A percentile compares a stretch with the other conserved stretches of the same genome.
These are phyloP conservation scores for Cryomyces minteri DNA, from an alignment of 495 filamentous ascomycete genomes.

Conservation along the genomic window DNA sequence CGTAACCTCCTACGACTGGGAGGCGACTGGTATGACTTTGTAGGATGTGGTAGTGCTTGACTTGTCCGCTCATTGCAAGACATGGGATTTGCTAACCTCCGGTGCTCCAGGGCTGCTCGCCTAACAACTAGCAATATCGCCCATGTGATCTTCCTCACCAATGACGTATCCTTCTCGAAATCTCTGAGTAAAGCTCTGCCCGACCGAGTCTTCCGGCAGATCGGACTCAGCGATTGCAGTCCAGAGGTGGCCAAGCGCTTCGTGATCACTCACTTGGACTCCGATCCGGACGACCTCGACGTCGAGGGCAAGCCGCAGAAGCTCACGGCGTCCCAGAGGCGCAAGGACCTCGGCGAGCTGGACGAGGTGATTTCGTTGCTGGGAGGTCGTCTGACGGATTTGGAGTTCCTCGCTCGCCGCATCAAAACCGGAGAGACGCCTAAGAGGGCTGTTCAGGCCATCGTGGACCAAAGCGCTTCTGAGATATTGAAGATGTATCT, in stretches of 20 bases:
- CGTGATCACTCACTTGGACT: slow-evolving; percentile 62
- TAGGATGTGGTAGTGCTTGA: neutral
- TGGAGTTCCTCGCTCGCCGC: slow-evolving; percentile 81
- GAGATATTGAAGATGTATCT: slow-evolving; percentile 93
- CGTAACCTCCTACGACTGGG: neutral
- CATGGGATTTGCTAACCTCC: neutral
- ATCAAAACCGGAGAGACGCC: slow-evolving; percentile 82
- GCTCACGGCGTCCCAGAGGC: slow-evolving; percentile 19
- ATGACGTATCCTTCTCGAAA: slow-evolving; percentile 78
- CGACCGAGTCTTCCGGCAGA: slow-evolving; percentile 74
- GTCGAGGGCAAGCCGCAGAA: slow-evolving; percentile 19
- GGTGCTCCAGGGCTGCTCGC: slow-evolving; percentile 41
- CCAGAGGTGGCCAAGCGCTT: slow-evolving; percentile 76
- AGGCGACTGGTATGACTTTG: neutral
- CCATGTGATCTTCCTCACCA: slow-evolving; percentile 93
- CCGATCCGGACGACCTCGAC: slow-evolving; percentile 13
- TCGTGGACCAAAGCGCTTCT: slow-evolving; percentile 68
- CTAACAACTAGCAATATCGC: slow-evolving; percentile 82
- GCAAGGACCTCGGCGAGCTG: slow-evolving; percentile 38
- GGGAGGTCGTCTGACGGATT: slow-evolving; percentile 80
- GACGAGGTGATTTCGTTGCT: slow-evolving; percentile 67
- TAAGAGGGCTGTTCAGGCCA: slow-evolving; percentile 65
- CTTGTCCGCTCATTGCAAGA: neutral
- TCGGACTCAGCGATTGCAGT: slow-evolving; percentile 68
- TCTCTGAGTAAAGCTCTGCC: slow-evolving; percentile 73